Conservation (phyloP, 495 filamentous ascomycete genomes). For the Parathielavia hyrcaniae region DNA sequence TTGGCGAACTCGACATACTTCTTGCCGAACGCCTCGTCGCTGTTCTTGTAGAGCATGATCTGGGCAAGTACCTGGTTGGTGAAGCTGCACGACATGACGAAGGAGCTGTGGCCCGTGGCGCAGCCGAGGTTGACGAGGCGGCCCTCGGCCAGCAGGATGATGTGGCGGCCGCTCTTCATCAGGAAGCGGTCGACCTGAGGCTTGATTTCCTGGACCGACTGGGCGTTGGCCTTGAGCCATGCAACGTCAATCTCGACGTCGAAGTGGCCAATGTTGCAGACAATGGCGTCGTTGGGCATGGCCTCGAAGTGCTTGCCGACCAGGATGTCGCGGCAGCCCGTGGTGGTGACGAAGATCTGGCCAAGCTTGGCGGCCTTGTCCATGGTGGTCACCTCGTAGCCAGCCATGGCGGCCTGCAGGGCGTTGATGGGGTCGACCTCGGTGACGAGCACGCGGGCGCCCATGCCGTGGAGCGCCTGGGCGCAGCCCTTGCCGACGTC, state of each 20-base stretch:
- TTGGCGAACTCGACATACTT: constrained; percentile 97
- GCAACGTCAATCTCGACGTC: constrained; percentile 99
- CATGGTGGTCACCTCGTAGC: constrained; percentile 96
- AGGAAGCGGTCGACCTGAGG: constrained; percentile 97
- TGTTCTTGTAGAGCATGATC: constrained; percentile 94
- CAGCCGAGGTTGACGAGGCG: constrained; percentile 99
- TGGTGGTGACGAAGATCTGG: constrained; percentile 99
- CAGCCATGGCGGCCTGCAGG: constrained; percentile 95
- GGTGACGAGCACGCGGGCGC: constrained; percentile 92
- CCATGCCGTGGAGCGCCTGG: constrained; percentile 90
- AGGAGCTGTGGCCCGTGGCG: constrained; percentile 97
- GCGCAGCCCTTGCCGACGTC: constrained; percentile 99
- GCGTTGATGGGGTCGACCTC: constrained; percentile 99
- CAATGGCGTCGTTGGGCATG: constrained; percentile 98
- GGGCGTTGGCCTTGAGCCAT: constrained; percentile 92
- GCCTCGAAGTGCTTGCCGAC: constrained; percentile 85
- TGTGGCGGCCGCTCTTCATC: constrained; percentile 89
- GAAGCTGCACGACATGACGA: constrained; percentile 99
- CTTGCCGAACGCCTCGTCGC: constrained; percentile 76
- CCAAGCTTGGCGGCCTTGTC: constrained; percentile 80
- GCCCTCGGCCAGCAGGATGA: constrained; percentile 96
- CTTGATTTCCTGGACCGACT: constrained; percentile 96
- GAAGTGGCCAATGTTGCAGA: constrained; percentile 99
- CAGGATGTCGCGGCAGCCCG: constrained; percentile 97
- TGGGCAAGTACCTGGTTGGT: constrained; percentile 99